Percentiles rank a stretch among this genome's conserved stretches.
Evolutionary conservation across 805 yeast genomes (phyloP).

Genomic region (Ogataea wickerhamii): DNA sequence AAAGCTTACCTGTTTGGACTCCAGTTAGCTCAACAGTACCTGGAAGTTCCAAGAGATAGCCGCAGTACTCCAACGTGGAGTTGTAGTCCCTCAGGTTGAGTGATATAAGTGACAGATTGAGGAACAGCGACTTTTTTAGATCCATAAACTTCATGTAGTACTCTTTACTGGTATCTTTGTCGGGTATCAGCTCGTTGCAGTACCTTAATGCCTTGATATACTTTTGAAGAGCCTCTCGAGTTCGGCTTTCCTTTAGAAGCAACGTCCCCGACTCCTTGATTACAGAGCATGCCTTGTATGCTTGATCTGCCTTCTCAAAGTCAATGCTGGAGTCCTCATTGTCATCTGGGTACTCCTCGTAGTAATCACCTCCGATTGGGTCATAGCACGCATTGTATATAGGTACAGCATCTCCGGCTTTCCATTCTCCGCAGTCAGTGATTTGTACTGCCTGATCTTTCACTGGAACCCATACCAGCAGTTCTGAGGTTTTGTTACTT

Average conservation of each 20-base stretch:
- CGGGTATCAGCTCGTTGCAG: constrained; percentile 70
- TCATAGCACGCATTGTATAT: constrained; percentile 60
- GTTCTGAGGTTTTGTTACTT: constrained; percentile 30
- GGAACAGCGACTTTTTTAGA: constrained; percentile 46
- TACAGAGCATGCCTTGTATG: constrained; percentile 45
- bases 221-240: constrained; percentile 53
- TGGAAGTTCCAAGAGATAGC: constrained; percentile 52
- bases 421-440: constrained; percentile 62
- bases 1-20: constrained; percentile 25
- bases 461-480: constrained; percentile 32
- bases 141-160: constrained; percentile 47
- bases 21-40: constrained; percentile 20
- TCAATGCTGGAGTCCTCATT: constrained; percentile 60
- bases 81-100: constrained; percentile 47
- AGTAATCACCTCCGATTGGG: constrained; percentile 62
- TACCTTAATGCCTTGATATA: constrained; percentile 66
- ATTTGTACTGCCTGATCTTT: constrained; percentile 45
- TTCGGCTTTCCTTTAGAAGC: constrained; percentile 51
- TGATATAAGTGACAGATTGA: constrained; percentile 57
- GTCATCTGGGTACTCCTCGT: constrained; percentile 78
- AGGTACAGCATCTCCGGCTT: constrained; percentile 48
- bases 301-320: constrained; percentile 40
- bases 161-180: constrained; percentile 56
- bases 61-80: constrained; percentile 51
- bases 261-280: constrained; percentile 69